Evolutionary conservation across 1,284 basidiomycete genomes (phyloP), one percentile per base, ranked within the genome.

Genomic region (Sporisorium iseilematis-ciliati): DNA sequence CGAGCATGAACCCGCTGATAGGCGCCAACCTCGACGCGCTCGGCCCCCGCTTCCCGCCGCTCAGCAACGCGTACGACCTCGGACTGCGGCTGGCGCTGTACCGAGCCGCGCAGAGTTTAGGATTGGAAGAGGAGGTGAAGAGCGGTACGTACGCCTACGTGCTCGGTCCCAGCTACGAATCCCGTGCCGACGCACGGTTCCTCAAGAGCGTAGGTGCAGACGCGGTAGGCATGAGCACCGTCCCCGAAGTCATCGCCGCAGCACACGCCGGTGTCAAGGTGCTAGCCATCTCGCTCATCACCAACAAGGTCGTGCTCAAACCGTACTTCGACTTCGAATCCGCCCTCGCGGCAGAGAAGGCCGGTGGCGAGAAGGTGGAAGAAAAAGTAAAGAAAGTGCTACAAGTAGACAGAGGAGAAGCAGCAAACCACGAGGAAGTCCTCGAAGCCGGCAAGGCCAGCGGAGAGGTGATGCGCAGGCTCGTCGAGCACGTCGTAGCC

Each of bases 221-320:
- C 78, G 91, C 93, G 8, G 92, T 94, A 2, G 93, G 93, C 3
- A 94, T 94, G 93, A 92, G 91, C 75, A 94, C 93, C 0, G 89
- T 94, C n/a, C 93, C 93, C 0, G 93, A 94, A 86, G 92, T 94
- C n/a, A 87, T 94, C 20, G 91, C 90, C 0, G 93, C 92, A 21
- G 87, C 90, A 54, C 91, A 93, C 79, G 91, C 64, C 2, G 81
- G 91, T 0, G 70, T 94, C 68, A 88, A 92, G 57, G 89, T 92
- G 33, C 86, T 92, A 83, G 92, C 92, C 11, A 87, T 94, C 49
- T 92, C 91, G 73, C 87, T 94, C 45, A 92, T 93, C 46, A 93
- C 93, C 33, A 94, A 94, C 86, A 88, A 89, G 79, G 93, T 94
- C 6, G 90, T 93, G 46, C 91, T 93, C 74, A 88, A 90, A n/a